Conservation (phyloP, 2,329 filamentous ascomycete species). For the Verruconis gallopava region DNA sequence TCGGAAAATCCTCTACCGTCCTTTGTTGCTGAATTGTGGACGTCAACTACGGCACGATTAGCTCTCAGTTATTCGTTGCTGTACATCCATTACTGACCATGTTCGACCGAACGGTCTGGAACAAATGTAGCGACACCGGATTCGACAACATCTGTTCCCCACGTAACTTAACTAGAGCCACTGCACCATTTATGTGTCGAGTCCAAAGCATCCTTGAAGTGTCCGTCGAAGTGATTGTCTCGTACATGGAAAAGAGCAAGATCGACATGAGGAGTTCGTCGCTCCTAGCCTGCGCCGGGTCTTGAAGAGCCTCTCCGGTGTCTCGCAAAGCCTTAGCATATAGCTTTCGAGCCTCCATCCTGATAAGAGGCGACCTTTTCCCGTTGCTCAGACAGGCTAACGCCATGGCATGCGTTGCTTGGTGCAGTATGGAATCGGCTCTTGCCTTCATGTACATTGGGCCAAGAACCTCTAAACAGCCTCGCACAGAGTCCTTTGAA, state of each 20-base stretch:
- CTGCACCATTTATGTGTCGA: constrained; percentile 28
- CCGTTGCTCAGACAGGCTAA: constrained; percentile 26
- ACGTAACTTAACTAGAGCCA: constrained; percentile 25
- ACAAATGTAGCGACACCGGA: constrained; percentile 24
- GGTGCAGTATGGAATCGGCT: constrained; percentile 25
- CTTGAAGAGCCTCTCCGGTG: constrained; percentile 23
- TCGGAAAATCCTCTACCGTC: constrained; percentile 26
- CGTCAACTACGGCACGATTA: constrained; percentile 21
- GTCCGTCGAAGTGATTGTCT: constrained; percentile 28
- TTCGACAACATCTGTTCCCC: constrained; percentile 27
- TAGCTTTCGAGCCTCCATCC: constrained; percentile 21
- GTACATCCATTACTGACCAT: constrained; percentile 15
- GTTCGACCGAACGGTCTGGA: constrained; percentile 28
- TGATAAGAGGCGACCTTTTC: constrained; percentile 21
- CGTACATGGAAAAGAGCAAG: constrained; percentile 28
- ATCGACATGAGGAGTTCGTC: constrained; percentile 27
- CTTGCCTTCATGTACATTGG: constrained; percentile 24
- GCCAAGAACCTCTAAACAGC: constrained; percentile 25
- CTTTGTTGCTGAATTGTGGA: constrained; percentile 27
- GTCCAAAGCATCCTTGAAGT: constrained; percentile 25
- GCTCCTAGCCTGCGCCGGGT: constrained; percentile 22
- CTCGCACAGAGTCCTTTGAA: constrained; percentile 24
- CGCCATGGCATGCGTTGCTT: constrained; percentile 27
- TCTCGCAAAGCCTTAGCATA: constrained; percentile 27
- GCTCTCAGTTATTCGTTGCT: background rate